Base-by-base conservation (phyloP, 176 grass and related monocot genomes). In the Calamus simplicifolius region DNA sequence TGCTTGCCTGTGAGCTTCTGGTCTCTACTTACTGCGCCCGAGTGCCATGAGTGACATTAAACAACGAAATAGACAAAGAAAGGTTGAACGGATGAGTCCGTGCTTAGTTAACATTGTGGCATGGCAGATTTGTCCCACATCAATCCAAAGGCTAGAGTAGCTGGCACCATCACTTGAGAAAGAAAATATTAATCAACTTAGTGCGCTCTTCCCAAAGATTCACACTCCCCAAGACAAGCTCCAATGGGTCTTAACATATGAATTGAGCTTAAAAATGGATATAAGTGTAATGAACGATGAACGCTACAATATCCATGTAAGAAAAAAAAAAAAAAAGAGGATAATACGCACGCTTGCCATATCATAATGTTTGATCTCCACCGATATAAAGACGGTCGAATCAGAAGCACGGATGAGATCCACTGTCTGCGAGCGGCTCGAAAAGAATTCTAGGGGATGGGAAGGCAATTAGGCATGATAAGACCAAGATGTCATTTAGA, bases 121-220 rank as follows among this genome's bases (percentile, higher is more conserved):
- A 63, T 80, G 88, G 56, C 76, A 86, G 73, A 75, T 62, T 58
- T 72, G 75, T 68, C 63, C 58, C 73, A 48, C 38, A 35, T 62
- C 51, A 67, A 1, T 72, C 66, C 23, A 70, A 73, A 63, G 29
- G 29, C 27, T 25, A n/a, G n/a, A n/a, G n/a, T n/a, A n/a, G n/a
- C 43, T 25, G 55, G 61, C 29, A 75, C 75, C 80, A 62, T 67
- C 82, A 77, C 67, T 78, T 81, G 83, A 75, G 70, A 80, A 51
- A 84, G 10, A 66, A 77, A 69, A 69, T 72, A 70, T 29, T 29
- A 52, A 19, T 69, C 35, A 69, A 43, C 72, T 78, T 80, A 69
- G 66, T 66, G 10, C 18, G 25, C 27, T 31, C 15, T 12, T 43
- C 23, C 16, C 62, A 80, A 64, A 14, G 29, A 50, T 51, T 49